These are phyloP conservation scores for Calonectria montana DNA, from an alignment of 2,329 filamentous ascomycete species.

Conservation along the genomic window DNA sequence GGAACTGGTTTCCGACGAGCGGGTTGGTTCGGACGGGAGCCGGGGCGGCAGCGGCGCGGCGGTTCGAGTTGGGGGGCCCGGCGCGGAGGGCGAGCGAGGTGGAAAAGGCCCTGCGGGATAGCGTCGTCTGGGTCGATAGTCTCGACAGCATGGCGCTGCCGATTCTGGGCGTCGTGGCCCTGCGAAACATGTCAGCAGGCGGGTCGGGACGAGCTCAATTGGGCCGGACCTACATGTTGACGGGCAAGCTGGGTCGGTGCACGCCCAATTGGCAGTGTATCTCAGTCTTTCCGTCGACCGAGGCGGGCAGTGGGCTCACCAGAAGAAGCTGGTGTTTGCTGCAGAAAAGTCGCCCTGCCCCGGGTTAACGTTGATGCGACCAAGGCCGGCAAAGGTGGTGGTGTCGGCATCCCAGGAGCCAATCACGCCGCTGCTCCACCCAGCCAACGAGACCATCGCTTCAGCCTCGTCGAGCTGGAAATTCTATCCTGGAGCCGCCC, in stretches of 20 bases:
- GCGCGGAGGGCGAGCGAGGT: conserved; percentile 45
- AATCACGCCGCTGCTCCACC: conserved; percentile 33
- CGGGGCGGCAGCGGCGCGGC: conserved; percentile 5
- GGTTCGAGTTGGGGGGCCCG: conserved; percentile 13
- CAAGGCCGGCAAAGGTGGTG: conserved; percentile 15
- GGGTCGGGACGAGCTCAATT: fast-evolving
- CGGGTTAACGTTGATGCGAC: conserved; percentile 48
- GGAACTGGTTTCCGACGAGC: conserved; percentile 43
- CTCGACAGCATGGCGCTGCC: conserved; percentile 48
- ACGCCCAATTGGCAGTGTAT: conserved; percentile 35
- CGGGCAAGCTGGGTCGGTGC: conserved; percentile 17
- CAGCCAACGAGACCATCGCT: conserved; percentile 28
- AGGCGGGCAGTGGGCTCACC: conserved; percentile 19
- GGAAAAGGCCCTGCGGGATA: conserved; percentile 45
- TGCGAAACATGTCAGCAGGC: conserved; percentile 25
- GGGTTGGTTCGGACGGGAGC: conserved; percentile 42
- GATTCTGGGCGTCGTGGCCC: conserved; percentile 42
- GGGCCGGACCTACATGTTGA: conserved; percentile 35
- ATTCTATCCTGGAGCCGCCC: conserved; percentile 29
- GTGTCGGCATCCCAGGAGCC: conserved; percentile 25
- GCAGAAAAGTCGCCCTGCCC: conserved; percentile 41
- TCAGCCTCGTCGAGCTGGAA: conserved; percentile 42
- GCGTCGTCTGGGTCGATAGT: conserved; percentile 36
- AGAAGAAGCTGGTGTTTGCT: conserved; percentile 12
- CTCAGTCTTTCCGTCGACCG: conserved; percentile 29